A percentile compares a stretch with the other conserved stretches of the same genome.
phyloP scores from a whole-genome alignment of 2,329 filamentous ascomycete genomes.

The Pseudovirgaria hyperparasitica region DNA sequence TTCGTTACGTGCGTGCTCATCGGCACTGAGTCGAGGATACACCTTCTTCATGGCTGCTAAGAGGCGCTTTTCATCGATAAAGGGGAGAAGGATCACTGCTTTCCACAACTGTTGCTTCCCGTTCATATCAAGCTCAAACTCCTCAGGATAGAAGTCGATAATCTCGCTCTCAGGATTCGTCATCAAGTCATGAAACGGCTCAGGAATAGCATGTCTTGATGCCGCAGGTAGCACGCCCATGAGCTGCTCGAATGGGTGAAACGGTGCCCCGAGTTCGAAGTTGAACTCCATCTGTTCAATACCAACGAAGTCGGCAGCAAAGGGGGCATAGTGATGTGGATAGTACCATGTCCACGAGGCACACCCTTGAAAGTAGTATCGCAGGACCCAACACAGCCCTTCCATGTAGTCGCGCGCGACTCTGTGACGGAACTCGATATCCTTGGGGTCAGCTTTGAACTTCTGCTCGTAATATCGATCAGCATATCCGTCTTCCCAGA shows the following conservation, averaged over 20 bases:
- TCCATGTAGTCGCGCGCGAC: constrained; percentile 89
- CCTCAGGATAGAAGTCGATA: constrained; percentile 93
- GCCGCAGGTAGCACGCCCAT: constrained; percentile 96
- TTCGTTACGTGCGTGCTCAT: constrained; percentile 67
- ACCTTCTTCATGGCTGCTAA: constrained; percentile 70
- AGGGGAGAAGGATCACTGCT: constrained; percentile 82
- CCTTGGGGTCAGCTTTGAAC: constrained; percentile 69
- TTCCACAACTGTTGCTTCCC: constrained; percentile 99
- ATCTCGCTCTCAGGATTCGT: constrained; percentile 77
- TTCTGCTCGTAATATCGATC: constrained; percentile 97
- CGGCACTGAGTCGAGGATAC: constrained; percentile 65
- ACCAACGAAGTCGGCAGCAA: constrained; percentile 86
- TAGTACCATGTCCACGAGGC: constrained; percentile 99
- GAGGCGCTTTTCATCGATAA: constrained; percentile 85
- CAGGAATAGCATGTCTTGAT: constrained; percentile 81
- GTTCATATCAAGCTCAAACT: constrained; percentile 87
- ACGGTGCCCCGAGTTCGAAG: constrained; percentile 76
- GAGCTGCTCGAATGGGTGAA: constrained; percentile 87
- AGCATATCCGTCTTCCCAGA: constrained; percentile 93
- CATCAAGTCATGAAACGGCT: constrained; percentile 86
- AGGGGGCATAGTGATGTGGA: constrained; percentile 95
- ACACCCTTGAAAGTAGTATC: constrained; percentile 97
- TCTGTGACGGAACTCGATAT: constrained; percentile 75
- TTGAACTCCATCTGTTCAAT: constrained; percentile 64
- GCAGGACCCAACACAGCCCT: constrained; percentile 85